A percentile compares a stretch with the other conserved stretches of the same genome.
These are phyloP conservation scores for Serendipita sp. DNA, from an alignment of 768 basidiomycete genomes.

Conservation along the genomic window DNA sequence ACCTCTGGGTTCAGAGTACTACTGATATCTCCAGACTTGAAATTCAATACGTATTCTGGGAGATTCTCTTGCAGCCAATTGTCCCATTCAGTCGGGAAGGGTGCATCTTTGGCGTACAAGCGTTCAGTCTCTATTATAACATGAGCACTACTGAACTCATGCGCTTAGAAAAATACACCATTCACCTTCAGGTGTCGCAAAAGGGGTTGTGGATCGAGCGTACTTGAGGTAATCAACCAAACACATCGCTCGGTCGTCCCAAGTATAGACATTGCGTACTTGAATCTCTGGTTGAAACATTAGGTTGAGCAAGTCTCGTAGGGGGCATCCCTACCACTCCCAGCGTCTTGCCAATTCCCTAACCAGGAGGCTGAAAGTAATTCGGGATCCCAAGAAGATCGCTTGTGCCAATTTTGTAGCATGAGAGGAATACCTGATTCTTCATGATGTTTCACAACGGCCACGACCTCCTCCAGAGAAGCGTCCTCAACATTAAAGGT, in stretches of 20 bases:
- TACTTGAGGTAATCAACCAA: slow-evolving; percentile 37
- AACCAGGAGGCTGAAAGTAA: slow-evolving; percentile 46
- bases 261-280: slow-evolving; percentile 47
- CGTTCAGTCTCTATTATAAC: slow-evolving; percentile 21
- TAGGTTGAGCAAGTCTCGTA: slow-evolving; percentile 14
- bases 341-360: neutral
- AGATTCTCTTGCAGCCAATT: slow-evolving; percentile 42
- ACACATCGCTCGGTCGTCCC: slow-evolving; percentile 35
- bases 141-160: neutral
- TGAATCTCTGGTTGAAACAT: slow-evolving; percentile 28
- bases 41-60: slow-evolving; percentile 36
- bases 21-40: slow-evolving; percentile 40
- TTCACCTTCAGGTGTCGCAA: slow-evolving; percentile 26
- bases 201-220: slow-evolving; percentile 22
- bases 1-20: slow-evolving; percentile 38
- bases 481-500: slow-evolving; percentile 17
- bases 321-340: neutral
- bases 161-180: neutral
- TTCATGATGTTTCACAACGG: slow-evolving; percentile 27
- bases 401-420: slow-evolving; percentile 42
- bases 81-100: slow-evolving; percentile 51
- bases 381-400: slow-evolving; percentile 35
- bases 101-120: slow-evolving; percentile 62
- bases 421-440: slow-evolving; percentile 41
- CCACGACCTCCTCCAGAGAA: slow-evolving; percentile 23